These are phyloP conservation scores for Stemphylium beticola DNA, from an alignment of 2,329 filamentous ascomycete species.

Conservation along the genomic window DNA sequence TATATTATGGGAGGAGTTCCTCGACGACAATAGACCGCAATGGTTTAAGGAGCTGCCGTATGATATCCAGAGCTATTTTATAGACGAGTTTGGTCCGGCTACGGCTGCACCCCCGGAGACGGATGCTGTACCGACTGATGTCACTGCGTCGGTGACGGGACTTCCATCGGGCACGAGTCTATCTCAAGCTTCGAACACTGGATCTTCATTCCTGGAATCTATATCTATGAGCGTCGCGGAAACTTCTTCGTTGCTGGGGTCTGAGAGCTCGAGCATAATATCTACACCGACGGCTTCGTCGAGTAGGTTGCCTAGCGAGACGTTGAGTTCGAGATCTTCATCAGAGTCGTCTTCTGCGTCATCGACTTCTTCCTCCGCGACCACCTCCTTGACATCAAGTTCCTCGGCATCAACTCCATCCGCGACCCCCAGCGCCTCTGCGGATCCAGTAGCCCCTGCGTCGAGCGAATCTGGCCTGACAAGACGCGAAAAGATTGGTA, in stretches of 20 bases:
- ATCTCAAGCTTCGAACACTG: constrained; percentile 1
- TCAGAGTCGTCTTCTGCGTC: background rate
- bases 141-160: constrained; percentile 8
- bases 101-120: constrained; percentile 29
- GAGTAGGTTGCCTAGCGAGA: background rate
- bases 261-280: background rate
- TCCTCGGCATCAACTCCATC: constrained; percentile 1
- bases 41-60: constrained; percentile 44
- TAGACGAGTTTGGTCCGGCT: constrained; percentile 40
- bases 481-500: constrained; percentile 38
- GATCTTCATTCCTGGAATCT: background rate
- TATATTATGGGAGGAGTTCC: constrained; percentile 43
- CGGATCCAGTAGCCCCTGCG: constrained; percentile 25
- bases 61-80: constrained; percentile 44
- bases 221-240: background rate
- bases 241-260: constrained; percentile 5
- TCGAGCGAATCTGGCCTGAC: constrained; percentile 28
- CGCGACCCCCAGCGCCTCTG: constrained; percentile 16
- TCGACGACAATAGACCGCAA: constrained; percentile 40
- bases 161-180: constrained; percentile 8
- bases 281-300: constrained; percentile 2
- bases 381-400: constrained; percentile 2
- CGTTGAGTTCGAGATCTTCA: background rate
- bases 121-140: constrained; percentile 5
- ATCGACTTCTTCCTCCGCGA: constrained; percentile 4